phyloP scores from a whole-genome alignment of 768 basidiomycete genomes.

The Omphalotus guepiniiformis region DNA sequence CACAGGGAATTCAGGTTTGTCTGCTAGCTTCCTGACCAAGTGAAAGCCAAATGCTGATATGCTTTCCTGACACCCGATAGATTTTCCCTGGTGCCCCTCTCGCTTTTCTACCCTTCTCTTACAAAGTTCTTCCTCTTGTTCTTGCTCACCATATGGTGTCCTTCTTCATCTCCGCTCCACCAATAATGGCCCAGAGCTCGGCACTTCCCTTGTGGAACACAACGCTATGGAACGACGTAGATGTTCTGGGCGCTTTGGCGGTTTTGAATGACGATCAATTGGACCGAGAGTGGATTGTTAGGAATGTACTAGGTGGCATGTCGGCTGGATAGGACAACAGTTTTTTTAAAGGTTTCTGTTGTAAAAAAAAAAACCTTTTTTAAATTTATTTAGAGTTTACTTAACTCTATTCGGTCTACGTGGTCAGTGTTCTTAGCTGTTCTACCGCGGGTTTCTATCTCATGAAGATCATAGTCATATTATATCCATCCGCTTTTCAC shows the following conservation, averaged over 20 bases:
- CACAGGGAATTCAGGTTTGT: constrained; percentile 59
- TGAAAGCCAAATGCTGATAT: too few relatives aligned
- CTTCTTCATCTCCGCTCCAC: constrained; percentile 28
- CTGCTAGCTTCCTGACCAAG: too few relatives aligned
- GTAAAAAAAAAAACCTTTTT: too few relatives aligned
- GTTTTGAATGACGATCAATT: constrained; percentile 69
- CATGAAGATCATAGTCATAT: constrained; percentile 74
- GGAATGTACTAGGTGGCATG: constrained; percentile 83
- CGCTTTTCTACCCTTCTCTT: constrained; percentile 77
- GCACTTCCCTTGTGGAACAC: background rate
- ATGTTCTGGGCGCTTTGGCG: constrained; percentile 38
- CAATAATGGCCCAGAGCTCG: constrained; percentile 19
- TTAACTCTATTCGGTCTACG: constrained; percentile 84
- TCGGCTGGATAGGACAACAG: too few relatives aligned
- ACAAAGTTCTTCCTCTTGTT: constrained; percentile 84
- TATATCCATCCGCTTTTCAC: constrained; percentile 75
- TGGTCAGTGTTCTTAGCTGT: constrained; percentile 26
- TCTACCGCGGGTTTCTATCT: too few relatives aligned
- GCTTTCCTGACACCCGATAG: constrained; percentile 37
- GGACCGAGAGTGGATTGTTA: constrained; percentile 79
- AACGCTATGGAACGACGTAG: too few relatives aligned
- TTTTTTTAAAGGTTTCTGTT: too few relatives aligned
- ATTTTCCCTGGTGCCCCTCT: constrained; percentile 72
- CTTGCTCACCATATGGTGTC: constrained; percentile 76
- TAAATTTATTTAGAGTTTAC: too few relatives aligned